These are phyloP conservation scores for Colletotrichum tropicicola DNA, from an alignment of 2,329 filamentous ascomycete species.

Conservation along the genomic window DNA sequence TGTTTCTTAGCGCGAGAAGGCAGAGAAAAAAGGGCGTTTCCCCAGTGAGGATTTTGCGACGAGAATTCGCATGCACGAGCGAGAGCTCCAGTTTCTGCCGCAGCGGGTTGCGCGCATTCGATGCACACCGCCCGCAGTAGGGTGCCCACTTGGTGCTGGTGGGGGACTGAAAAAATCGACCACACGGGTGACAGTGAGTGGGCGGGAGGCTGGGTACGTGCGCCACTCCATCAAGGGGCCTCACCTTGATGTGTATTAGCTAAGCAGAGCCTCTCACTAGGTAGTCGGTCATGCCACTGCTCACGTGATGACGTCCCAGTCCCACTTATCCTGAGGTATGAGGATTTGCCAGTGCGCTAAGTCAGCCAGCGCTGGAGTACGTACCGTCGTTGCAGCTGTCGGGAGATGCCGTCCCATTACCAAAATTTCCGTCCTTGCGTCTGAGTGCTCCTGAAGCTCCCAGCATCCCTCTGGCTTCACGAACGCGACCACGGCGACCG, in stretches of 20 bases:
- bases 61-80: constrained; percentile 29
- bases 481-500: constrained; percentile 13
- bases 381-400: neutral
- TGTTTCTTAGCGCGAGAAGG: constrained; percentile 13
- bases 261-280: neutral
- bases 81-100: constrained; percentile 32
- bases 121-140: constrained; percentile 29
- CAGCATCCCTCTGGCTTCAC: constrained; percentile 13
- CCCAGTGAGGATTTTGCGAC: constrained; percentile 30
- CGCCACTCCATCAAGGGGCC: neutral
- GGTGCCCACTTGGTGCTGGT: constrained; percentile 12
- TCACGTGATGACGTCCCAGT: constrained; percentile 17
- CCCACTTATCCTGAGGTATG: neutral
- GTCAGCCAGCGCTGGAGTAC: neutral
- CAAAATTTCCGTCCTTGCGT: constrained; percentile 31
- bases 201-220: constrained; percentile 7
- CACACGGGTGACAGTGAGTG: constrained; percentile 8
- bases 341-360: neutral
- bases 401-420: constrained; percentile 29
- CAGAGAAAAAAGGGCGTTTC: constrained; percentile 7
- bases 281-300: neutral
- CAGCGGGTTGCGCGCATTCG: constrained; percentile 14
- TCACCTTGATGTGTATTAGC: neutral
- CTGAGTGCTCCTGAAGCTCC: constrained; percentile 27
- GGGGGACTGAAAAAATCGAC: constrained; percentile 29